Conservation (phyloP, 2,329 filamentous ascomycete genomes). For the Diaporthe sp. region DNA sequence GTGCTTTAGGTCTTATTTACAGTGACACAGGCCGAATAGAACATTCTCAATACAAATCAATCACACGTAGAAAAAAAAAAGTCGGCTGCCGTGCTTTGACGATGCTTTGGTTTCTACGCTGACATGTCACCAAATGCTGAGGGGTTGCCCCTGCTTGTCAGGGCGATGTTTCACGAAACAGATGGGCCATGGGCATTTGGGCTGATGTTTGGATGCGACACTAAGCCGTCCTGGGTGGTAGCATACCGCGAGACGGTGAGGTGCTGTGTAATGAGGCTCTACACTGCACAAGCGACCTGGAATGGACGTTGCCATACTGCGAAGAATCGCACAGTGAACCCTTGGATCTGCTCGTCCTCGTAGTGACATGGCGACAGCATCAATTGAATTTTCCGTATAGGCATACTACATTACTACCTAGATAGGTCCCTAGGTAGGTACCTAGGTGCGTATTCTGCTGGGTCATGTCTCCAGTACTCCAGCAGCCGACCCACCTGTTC, state of each 20-base stretch:
- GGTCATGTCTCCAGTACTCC: background rate
- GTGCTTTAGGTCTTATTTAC: background rate
- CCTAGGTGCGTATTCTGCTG: background rate
- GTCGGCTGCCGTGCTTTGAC: background rate
- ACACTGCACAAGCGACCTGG: background rate
- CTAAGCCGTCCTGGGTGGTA: background rate
- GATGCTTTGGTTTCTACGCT: background rate
- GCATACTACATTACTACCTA: too few relatives aligned
- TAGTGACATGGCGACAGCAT: background rate
- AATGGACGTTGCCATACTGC: background rate
- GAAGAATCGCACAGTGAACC: background rate
- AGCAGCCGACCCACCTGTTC: constrained; percentile 17
- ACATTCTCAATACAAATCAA: background rate
- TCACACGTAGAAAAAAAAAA: background rate
- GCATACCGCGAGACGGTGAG: background rate
- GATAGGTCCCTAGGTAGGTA: too few relatives aligned
- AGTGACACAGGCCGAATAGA: background rate
- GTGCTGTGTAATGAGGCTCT: background rate
- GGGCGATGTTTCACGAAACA: constrained; percentile 23
- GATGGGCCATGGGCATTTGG: background rate
- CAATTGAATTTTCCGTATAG: background rate
- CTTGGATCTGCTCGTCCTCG: background rate
- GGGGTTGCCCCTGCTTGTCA: constrained; percentile 12
- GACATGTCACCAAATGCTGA: constrained; percentile 1
- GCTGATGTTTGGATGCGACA: background rate